phyloP scores from a whole-genome alignment of 768 basidiomycete genomes.

The Coprinopsis marcescibilis region DNA sequence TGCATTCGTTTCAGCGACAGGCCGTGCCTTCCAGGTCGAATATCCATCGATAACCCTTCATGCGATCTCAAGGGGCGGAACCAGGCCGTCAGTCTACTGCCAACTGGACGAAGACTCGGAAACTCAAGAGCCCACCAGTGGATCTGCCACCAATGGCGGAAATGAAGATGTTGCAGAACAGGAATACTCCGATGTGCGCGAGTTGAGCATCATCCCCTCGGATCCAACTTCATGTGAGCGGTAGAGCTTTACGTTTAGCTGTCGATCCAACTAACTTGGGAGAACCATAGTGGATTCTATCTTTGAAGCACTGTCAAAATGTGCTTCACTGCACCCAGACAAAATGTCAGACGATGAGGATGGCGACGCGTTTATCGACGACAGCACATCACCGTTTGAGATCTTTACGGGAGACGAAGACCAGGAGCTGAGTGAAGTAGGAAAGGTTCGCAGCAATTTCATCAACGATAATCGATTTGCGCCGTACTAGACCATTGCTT shows the following conservation, averaged over 20 bases:
- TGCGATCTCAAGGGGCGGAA: slow-evolving; percentile 73
- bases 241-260: not conserved
- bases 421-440: slow-evolving; percentile 79
- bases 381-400: slow-evolving; percentile 43
- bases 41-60: slow-evolving; percentile 93
- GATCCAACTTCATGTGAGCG: slow-evolving; percentile 54
- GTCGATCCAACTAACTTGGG: not conserved
- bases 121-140: slow-evolving; percentile 8
- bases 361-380: slow-evolving; percentile 51
- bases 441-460: slow-evolving; percentile 92
- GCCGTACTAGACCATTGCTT: slow-evolving; percentile 68
- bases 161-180: slow-evolving; percentile 35
- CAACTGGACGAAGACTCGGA: slow-evolving; percentile 72
- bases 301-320: slow-evolving; percentile 80
- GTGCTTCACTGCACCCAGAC: slow-evolving; percentile 84
- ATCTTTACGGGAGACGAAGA: slow-evolving; percentile 51
- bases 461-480: slow-evolving; percentile 68
- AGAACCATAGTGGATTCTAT: slow-evolving; percentile 64
- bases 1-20: slow-evolving; percentile 66
- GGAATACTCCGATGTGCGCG: slow-evolving; percentile 56
- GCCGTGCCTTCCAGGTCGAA: slow-evolving; percentile 74
- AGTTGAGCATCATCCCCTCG: slow-evolving; percentile 72
- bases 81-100: slow-evolving; percentile 78
- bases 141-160: slow-evolving; percentile 25
- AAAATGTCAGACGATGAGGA: slow-evolving; percentile 42